phyloP scores from a whole-genome alignment of 2,329 filamentous ascomycete genomes.

The Beauveria sp. region DNA sequence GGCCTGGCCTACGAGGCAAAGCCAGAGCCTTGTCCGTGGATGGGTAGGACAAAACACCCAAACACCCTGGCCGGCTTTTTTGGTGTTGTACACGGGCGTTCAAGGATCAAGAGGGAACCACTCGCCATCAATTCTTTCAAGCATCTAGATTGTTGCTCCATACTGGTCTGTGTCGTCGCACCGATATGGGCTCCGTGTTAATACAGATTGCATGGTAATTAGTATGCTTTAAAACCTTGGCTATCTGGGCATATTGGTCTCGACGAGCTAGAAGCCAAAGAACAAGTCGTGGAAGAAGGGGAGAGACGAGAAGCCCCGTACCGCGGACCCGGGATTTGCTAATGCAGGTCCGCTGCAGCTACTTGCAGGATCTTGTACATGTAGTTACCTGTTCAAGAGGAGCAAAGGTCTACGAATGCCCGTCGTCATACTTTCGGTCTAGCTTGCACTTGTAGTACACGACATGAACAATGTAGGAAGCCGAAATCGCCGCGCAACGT shows the following conservation, averaged over 20 bases:
- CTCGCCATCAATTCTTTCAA: too few relatives aligned
- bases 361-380: background rate
- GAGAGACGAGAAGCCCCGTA: background rate
- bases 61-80: too few relatives aligned
- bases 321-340: conserved; percentile 1
- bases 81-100: too few relatives aligned
- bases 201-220: background rate
- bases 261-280: background rate
- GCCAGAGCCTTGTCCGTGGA: too few relatives aligned
- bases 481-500: background rate
- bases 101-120: too few relatives aligned
- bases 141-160: too few relatives aligned
- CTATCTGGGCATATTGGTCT: background rate
- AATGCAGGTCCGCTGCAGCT: background rate
- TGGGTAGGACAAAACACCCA: too few relatives aligned
- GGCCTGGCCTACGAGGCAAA: too few relatives aligned
- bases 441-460: background rate
- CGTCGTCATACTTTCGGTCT: background rate
- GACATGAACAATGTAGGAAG: background rate
- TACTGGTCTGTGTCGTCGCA: background rate
- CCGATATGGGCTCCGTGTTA: background rate
- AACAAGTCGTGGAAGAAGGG: background rate
- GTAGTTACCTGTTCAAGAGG: background rate
- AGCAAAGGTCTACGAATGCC: too few relatives aligned
- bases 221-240: background rate